A percentile compares a stretch with the other conserved stretches of the same genome.
These are phyloP conservation scores for Akanthomyces uredinophilus DNA, from an alignment of 2,329 filamentous ascomycete genomes.

Conservation along the genomic window DNA sequence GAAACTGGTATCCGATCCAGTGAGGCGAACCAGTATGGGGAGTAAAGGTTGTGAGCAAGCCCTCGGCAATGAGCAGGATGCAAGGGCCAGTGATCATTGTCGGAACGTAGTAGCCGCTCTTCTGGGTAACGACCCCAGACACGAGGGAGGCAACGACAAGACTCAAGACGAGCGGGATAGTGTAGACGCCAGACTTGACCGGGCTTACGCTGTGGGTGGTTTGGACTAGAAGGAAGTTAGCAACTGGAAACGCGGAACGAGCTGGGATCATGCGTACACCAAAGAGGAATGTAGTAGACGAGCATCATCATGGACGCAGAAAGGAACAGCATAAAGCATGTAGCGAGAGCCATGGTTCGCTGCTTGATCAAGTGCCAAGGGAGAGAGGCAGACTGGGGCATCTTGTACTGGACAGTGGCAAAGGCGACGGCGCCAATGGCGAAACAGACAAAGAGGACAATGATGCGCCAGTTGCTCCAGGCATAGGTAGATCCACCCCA, in stretches of 20 bases:
- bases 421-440: constrained; percentile 43
- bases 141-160: constrained; percentile 48
- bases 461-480: constrained; percentile 49
- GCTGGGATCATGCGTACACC: constrained; percentile 40
- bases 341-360: constrained; percentile 47
- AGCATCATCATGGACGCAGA: constrained; percentile 48
- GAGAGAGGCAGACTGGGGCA: constrained; percentile 52
- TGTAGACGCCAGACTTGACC: constrained; percentile 52
- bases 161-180: constrained; percentile 51
- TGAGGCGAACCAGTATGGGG: constrained; percentile 40
- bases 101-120: constrained; percentile 56
- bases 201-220: constrained; percentile 48
- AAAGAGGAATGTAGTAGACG: constrained; percentile 50
- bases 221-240: constrained; percentile 38
- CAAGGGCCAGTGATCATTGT: constrained; percentile 48
- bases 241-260: not conserved
- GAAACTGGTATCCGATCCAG: constrained; percentile 57
- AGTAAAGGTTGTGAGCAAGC: constrained; percentile 52
- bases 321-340: constrained; percentile 42
- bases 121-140: constrained; percentile 44
- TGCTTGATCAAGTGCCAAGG: constrained; percentile 50
- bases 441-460: constrained; percentile 49
- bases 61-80: constrained; percentile 47
- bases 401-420: constrained; percentile 45
- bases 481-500: constrained; percentile 54